Conservation (phyloP, 2,329 filamentous ascomycete genomes). For the Erysiphe pulchra region DNA sequence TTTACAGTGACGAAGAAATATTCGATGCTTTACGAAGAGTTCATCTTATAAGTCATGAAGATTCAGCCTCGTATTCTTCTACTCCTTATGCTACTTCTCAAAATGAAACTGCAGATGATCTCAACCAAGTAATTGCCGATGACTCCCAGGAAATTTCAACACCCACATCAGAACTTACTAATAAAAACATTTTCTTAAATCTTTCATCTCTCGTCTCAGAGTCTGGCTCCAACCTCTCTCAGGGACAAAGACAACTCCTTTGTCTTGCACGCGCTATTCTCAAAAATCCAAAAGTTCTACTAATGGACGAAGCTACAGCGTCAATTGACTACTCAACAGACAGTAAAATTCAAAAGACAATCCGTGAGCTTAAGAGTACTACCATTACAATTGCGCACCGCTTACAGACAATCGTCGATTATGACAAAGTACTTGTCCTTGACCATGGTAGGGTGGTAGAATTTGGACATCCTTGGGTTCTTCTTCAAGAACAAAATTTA, state of each 20-base stretch:
- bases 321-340: slow-evolving; percentile 95
- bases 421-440: slow-evolving; percentile 87
- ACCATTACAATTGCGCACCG: slow-evolving; percentile 94
- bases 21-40: slow-evolving; percentile 69
- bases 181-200: slow-evolving; percentile 88
- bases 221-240: slow-evolving; percentile 80
- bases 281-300: slow-evolving; percentile 73
- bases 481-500: slow-evolving; percentile 36
- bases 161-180: slow-evolving; percentile 41
- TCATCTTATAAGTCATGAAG: slow-evolving; percentile 47
- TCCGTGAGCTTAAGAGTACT: slow-evolving; percentile 77
- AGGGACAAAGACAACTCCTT: slow-evolving; percentile 83
- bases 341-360: slow-evolving; percentile 84
- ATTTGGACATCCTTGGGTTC: slow-evolving; percentile 67
- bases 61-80: slow-evolving; percentile 15
- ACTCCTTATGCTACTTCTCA: slow-evolving; percentile 2
- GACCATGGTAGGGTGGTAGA: slow-evolving; percentile 75
- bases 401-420: slow-evolving; percentile 89
- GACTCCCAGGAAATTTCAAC: slow-evolving; percentile 3
- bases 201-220: slow-evolving; percentile 64
- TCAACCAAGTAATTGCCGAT: background rate
- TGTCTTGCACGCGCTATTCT: slow-evolving; percentile 83
- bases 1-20: slow-evolving; percentile 76
- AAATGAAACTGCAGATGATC: background rate
- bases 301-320: slow-evolving; percentile 97